These are phyloP conservation scores for Pseudonitzschia multiseries DNA, from an alignment of 108 stramenopile genomes.

Conservation along the genomic window DNA sequence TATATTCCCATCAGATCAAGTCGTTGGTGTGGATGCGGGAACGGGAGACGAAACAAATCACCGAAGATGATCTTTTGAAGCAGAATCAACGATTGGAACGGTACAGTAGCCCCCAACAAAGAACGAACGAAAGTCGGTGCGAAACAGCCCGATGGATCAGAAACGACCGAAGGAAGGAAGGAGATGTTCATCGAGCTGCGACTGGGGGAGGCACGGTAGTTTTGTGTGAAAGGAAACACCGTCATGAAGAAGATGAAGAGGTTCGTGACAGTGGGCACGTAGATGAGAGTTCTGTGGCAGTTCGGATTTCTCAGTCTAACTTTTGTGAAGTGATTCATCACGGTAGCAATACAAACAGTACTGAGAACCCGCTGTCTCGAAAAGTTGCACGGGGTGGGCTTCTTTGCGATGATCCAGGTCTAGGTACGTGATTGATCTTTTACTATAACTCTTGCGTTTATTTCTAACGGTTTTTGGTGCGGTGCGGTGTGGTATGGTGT, in stretches of 20 bases:
- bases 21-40: slow-evolving; percentile 77
- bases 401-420: slow-evolving; percentile 78
- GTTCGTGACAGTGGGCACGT: not conserved
- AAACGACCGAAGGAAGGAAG: slow-evolving; percentile 13
- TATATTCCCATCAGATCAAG: slow-evolving; percentile 74
- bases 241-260: not conserved
- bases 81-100: not conserved
- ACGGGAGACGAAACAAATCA: slow-evolving; percentile 50
- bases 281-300: not conserved
- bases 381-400: slow-evolving; percentile 45
- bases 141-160: not conserved
- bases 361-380: slow-evolving; percentile 18
- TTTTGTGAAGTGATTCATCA: slow-evolving; percentile 14
- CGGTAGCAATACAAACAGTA: not conserved
- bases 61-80: slow-evolving; percentile 34
- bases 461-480: no score
- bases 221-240: slow-evolving; percentile 1
- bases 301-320: slow-evolving; percentile 22
- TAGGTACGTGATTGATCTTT: slow-evolving; percentile 28
- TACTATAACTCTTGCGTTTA: no score
- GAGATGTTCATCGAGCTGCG: slow-evolving; percentile 61
- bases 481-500: no score
- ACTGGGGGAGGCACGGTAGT: slow-evolving; percentile 63
- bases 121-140: not conserved
- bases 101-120: not conserved